A percentile compares a stretch with the other conserved stretches of the same genome.
Evolutionary conservation across 495 filamentous ascomycete species (phyloP).

Genomic region (Aspergillus biplanus): DNA sequence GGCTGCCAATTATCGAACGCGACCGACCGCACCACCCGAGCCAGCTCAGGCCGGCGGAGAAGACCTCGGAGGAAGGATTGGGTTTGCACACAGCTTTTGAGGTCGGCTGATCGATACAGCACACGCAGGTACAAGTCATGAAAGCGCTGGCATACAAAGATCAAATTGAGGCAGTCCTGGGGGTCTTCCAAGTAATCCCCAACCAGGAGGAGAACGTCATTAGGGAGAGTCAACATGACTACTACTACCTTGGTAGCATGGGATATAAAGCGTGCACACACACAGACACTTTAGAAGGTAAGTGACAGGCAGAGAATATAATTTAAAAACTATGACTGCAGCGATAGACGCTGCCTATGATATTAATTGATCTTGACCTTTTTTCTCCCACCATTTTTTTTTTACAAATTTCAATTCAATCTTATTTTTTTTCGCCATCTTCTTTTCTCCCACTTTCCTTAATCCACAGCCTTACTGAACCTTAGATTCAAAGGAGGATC

Average conservation of each 20-base stretch:
- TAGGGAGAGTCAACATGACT: constrained; percentile 23
- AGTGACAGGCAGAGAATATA: neutral
- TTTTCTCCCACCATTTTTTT: neutral
- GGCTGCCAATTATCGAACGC: constrained; percentile 31
- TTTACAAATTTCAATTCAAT: neutral
- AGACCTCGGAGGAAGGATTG: constrained; percentile 33
- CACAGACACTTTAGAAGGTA: neutral
- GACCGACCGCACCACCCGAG: constrained; percentile 31
- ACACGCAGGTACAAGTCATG: constrained; percentile 36
- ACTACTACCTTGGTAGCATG: constrained; percentile 5
- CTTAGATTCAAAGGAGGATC: constrained; percentile 11
- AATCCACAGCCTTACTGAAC: constrained; percentile 12
- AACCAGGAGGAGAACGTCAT: constrained; percentile 38
- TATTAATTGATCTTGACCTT: neutral
- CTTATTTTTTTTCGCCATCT: no score
- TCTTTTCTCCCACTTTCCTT: neutral
- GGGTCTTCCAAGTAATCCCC: constrained; percentile 36
- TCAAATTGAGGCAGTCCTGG: constrained; percentile 36
- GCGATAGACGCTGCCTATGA: neutral
- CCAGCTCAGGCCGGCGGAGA: constrained; percentile 29
- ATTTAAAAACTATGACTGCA: neutral
- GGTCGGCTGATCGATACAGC: constrained; percentile 27
- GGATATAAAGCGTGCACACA: neutral
- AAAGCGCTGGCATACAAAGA: constrained; percentile 36
- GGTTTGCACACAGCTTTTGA: constrained; percentile 26